phyloP scores from a whole-genome alignment of 2,329 filamentous ascomycete species.

The Trichocomaceae sp. region DNA sequence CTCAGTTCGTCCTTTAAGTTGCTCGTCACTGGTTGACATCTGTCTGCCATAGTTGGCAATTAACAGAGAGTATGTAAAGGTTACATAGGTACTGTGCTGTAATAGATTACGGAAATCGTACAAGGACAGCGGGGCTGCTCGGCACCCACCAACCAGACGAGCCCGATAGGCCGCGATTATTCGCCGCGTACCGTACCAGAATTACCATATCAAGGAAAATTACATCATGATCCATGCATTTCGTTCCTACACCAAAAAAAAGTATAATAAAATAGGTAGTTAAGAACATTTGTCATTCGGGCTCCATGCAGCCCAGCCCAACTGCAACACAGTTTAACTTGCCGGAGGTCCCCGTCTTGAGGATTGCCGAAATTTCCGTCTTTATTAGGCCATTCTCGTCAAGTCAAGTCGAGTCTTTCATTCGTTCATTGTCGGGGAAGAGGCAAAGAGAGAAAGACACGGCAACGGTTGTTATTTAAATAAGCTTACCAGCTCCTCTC shows the following conservation, averaged over 20 bases:
- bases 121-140: neutral
- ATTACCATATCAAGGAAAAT: neutral
- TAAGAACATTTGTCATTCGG: neutral
- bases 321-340: neutral
- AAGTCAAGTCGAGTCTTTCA: neutral
- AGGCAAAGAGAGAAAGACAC: neutral
- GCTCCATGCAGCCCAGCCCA: slow-evolving; percentile 1
- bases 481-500: neutral
- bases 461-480: neutral
- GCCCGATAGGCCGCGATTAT: neutral
- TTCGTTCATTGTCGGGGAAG: neutral
- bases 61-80: too few species aligned
- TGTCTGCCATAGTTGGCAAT: too few species aligned
- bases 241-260: too few species aligned
- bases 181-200: neutral
- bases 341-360: neutral
- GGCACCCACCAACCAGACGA: neutral
- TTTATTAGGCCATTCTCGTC: neutral
- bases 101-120: neutral
- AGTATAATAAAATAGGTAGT: too few species aligned
- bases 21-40: too few species aligned
- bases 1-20: too few species aligned
- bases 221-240: neutral
- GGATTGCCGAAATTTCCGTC: neutral
- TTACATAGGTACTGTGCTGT: neutral